Evolutionary conservation across 2,329 filamentous ascomycete species (phyloP).

Genomic region (Xylaria sp.): DNA sequence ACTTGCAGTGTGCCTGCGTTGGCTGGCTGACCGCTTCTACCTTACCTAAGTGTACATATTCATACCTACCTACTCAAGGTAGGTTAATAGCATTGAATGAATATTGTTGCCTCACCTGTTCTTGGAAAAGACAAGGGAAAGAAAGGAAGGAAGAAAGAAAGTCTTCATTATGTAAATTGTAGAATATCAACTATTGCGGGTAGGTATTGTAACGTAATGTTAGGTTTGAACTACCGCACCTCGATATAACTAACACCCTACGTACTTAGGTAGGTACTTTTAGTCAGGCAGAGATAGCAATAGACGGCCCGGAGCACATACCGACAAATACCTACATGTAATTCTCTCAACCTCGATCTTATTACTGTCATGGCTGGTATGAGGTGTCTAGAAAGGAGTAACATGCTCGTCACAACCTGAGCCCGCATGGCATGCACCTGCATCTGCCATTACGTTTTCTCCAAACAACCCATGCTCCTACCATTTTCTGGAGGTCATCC

Average conservation of each 20-base stretch:
- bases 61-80: too few relatives aligned
- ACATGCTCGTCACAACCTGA: slow-evolving; percentile 11
- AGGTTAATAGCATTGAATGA: not conserved
- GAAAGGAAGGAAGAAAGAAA: not conserved
- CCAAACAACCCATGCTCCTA: not conserved
- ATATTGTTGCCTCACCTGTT: not conserved
- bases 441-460: slow-evolving; percentile 13
- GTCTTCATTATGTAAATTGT: not conserved
- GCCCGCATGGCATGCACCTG: slow-evolving; percentile 24
- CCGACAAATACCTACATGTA: not conserved
- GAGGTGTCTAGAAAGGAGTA: slow-evolving; percentile 3
- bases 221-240: too few relatives aligned
- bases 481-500: not conserved
- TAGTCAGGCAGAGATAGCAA: not conserved
- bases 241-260: too few relatives aligned
- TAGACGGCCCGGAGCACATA: not conserved
- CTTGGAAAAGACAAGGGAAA: not conserved
- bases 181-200: too few relatives aligned
- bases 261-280: not conserved
- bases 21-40: slow-evolving; percentile 6
- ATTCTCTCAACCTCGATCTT: slow-evolving; percentile 7
- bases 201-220: too few relatives aligned
- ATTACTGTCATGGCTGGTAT: not conserved
- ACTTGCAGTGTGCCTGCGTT: slow-evolving; percentile 12
- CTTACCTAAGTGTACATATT: too few relatives aligned